Percentiles rank a stretch among this genome's conserved stretches.
These are phyloP conservation scores for Ophiocordyceps camponoti-rufipedis DNA, from an alignment of 2,329 filamentous ascomycete species.

Conservation along the genomic window DNA sequence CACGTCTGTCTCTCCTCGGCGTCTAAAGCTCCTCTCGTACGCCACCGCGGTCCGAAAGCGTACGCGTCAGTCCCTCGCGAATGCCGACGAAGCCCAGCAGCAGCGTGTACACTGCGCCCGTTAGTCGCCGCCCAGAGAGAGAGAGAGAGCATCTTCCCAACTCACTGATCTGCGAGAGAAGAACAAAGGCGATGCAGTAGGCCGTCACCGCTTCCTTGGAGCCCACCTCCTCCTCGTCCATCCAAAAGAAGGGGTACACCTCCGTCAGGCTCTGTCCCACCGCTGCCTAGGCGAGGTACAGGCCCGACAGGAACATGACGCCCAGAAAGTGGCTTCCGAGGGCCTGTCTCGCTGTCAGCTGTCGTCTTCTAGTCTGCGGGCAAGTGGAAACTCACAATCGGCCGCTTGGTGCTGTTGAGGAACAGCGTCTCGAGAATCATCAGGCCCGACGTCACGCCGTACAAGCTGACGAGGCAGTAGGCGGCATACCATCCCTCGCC, in stretches of 20 bases:
- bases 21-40: constrained; percentile 1
- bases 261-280: constrained; percentile 27
- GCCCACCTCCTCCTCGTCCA: constrained; percentile 25
- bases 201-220: constrained; percentile 23
- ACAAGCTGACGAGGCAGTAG: constrained; percentile 28
- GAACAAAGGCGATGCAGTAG: constrained; percentile 25
- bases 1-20: neutral
- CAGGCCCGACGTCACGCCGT: constrained; percentile 22
- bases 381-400: constrained; percentile 18
- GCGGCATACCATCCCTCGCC: constrained; percentile 27
- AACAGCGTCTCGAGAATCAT: constrained; percentile 26
- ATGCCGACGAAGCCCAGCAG: constrained; percentile 30
- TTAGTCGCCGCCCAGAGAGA: neutral
- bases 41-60: constrained; percentile 7
- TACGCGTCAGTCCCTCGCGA: constrained; percentile 21
- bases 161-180: constrained; percentile 26
- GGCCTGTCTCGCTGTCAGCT: constrained; percentile 16
- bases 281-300: constrained; percentile 31
- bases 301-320: constrained; percentile 18
- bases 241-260: constrained; percentile 30
- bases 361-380: no score
- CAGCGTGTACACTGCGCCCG: constrained; percentile 23
- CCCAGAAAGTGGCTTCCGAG: constrained; percentile 24
- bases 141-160: constrained; percentile 1
- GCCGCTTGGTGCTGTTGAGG: constrained; percentile 35